A percentile compares a stretch with the other conserved stretches of the same genome.
Evolutionary conservation across 208 protist species (phyloP).

Genomic region (Leishmania martiniquensis): DNA sequence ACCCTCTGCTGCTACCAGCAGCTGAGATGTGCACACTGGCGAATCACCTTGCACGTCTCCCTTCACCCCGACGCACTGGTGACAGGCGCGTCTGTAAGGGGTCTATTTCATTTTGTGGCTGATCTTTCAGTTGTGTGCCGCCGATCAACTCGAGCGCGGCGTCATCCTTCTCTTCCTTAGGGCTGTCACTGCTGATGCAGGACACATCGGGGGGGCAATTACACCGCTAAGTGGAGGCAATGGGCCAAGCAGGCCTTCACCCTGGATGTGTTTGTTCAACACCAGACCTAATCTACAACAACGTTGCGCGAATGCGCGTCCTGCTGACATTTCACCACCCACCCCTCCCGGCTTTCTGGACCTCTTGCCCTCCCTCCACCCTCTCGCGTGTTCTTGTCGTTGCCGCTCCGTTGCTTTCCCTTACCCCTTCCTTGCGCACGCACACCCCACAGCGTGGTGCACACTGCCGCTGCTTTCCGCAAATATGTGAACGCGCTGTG

Average conservation of each 20-base stretch:
- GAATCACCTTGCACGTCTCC: background rate
- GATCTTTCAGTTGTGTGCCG: background rate
- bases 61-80: background rate
- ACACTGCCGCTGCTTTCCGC: no score
- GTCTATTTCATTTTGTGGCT: background rate
- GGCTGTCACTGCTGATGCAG: background rate
- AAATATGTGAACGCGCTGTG: no score
- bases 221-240: background rate
- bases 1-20: background rate
- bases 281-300: background rate
- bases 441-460: background rate
- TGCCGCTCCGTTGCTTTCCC: background rate
- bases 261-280: background rate
- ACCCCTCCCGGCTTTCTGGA: background rate
- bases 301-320: background rate
- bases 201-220: background rate
- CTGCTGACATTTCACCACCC: background rate
- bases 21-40: background rate
- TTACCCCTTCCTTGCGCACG: background rate
- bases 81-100: background rate
- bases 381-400: background rate
- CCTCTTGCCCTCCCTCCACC: background rate
- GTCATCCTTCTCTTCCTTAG: background rate
- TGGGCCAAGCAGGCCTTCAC: background rate
- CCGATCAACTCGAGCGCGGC: background rate